Evolutionary conservation across 228 moss, liverwort and hornwort genomes (phyloP), one percentile per base, ranked within the genome.

Genomic region (Sphagnum fallax): DNA sequence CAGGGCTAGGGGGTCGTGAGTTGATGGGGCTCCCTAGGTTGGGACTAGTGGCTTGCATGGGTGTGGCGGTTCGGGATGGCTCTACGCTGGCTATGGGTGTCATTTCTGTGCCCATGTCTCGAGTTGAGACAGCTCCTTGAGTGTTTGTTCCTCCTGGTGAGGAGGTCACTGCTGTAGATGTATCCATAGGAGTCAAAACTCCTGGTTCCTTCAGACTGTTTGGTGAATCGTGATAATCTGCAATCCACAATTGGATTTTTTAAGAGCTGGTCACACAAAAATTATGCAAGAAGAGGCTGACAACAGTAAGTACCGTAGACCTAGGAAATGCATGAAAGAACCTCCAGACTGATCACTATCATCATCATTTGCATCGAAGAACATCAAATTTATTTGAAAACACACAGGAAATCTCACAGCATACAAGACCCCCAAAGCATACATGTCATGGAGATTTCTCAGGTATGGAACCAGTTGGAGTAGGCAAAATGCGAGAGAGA

Each of bases 21-120:
- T 78, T 80, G 13, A 86, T 88, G 0, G 94, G 94, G 65, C 94
- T 94, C 52, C 94, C 79, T 59, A 91, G 77, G 69, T 71, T 94
- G 53, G 95, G 95, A 49, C 92, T 92, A 16, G 90, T 83, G 0
- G 86, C 92, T 67, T 83, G 79, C 16, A 92, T 71, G 9, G 95
- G 95, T 6, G 95, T 95, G 5, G 92, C 90, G 0, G 92, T 87
- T 72, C 92, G 89, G 1, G 95, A 95, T 3, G 95, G 90, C 52
- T 92, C 92, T 60, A 87, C 81, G 52, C 95, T 95, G 3, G 95
- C 84, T 52, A 92, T 81, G 47, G 95, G 95, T 10, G 95, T 95
- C 95, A 95, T 95, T 74, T 84, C 92, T 0, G 95, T 95, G 53
- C 95, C 95, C 95, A 95, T 95, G 75, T 95, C 95, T 70, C 90